Conservation (phyloP, 305 asterid species). For the Fraxinus dipetala region DNA sequence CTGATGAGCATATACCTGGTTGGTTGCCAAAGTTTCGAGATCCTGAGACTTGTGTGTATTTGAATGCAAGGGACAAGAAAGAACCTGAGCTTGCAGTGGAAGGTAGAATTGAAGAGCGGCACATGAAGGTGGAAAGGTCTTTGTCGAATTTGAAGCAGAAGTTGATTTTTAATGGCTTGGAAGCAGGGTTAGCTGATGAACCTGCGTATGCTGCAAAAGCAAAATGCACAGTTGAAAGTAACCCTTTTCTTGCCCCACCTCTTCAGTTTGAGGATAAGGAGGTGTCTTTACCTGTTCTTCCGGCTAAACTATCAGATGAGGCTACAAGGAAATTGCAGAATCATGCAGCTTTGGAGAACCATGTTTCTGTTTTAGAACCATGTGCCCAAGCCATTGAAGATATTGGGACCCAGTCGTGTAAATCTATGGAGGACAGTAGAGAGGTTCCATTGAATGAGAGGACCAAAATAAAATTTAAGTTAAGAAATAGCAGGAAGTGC, state of each 20-base stretch:
- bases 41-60: conserved; percentile 31
- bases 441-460: conserved; percentile 39
- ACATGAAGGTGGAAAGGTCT: conserved; percentile 35
- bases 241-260: conserved; percentile 67
- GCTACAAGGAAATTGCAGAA: conserved; percentile 26
- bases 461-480: conserved; percentile 43
- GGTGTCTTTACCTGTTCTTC: conserved; percentile 49
- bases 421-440: conserved; percentile 28
- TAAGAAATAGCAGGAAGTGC: conserved; percentile 41
- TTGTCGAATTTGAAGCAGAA: conserved; percentile 36
- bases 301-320: conserved; percentile 45
- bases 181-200: conserved; percentile 36
- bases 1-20: conserved; percentile 55
- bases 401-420: conserved; percentile 19
- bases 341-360: conserved; percentile 30
- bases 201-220: conserved; percentile 41
- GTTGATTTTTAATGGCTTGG: conserved; percentile 41
- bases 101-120: conserved; percentile 28
- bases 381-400: conserved; percentile 27
- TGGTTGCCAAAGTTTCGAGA: conserved; percentile 66
- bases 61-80: conserved; percentile 22
- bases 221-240: conserved; percentile 37
- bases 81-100: conserved; percentile 27
- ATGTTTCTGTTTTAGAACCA: conserved; percentile 24
- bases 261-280: conserved; percentile 60